phyloP scores from a whole-genome alignment of 2,329 filamentous ascomycete species.

The Escovopsis sp. region DNA sequence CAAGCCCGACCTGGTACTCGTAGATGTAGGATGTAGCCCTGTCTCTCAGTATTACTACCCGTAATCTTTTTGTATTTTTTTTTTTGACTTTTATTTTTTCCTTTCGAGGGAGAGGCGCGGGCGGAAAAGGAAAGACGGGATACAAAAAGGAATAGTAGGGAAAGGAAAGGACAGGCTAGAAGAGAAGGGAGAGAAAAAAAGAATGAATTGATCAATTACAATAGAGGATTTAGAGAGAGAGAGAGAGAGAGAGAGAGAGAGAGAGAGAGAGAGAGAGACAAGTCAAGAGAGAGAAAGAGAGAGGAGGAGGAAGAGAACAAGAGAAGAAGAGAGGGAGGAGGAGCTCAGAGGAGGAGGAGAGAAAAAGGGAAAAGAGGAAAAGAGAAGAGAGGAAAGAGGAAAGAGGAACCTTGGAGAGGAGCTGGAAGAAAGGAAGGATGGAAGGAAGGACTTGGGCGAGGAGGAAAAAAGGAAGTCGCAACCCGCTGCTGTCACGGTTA shows the following conservation, averaged over 20 bases:
- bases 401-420: background rate
- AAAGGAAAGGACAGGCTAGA: background rate
- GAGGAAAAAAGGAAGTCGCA: no score
- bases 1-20: no score
- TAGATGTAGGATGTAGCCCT: no score
- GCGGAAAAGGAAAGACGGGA: background rate
- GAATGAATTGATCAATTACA: background rate
- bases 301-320: background rate
- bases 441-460: background rate
- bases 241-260: background rate
- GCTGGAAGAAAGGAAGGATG: background rate
- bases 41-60: no score
- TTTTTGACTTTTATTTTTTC: no score
- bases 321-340: background rate
- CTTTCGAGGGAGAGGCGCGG: background rate
- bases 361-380: background rate
- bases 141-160: background rate
- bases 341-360: background rate
- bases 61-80: background rate
- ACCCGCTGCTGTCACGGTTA: no score
- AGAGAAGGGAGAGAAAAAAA: background rate
- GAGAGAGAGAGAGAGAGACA: background rate
- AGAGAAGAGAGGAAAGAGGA: background rate
- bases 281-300: background rate
- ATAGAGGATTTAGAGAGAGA: no score